These are phyloP conservation scores for Vigna reflexopilosa DNA, from an alignment of 306 rosid species.

Conservation along the genomic window DNA sequence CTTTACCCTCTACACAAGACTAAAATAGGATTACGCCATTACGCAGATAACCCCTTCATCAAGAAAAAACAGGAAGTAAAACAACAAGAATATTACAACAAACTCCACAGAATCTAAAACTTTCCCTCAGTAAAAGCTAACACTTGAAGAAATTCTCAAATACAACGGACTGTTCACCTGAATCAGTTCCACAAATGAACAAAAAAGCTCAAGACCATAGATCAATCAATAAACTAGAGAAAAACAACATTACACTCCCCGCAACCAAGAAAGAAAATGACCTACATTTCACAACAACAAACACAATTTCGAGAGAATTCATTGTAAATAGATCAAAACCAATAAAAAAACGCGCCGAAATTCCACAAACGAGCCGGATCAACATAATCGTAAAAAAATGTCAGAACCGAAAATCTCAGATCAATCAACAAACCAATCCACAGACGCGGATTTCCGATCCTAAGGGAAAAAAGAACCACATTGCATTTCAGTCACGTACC, in stretches of 20 bases:
- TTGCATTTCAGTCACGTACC: slow-evolving; percentile 33
- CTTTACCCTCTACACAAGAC: slow-evolving; percentile 2
- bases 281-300: slow-evolving; percentile 3
- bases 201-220: not conserved
- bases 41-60: slow-evolving; percentile 11
- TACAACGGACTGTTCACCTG: not conserved
- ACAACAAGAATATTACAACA: not conserved
- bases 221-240: slow-evolving; percentile 10
- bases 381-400: not conserved
- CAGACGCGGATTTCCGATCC: slow-evolving; percentile 27
- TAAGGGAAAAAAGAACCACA: not conserved
- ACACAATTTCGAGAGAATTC: slow-evolving; percentile 22
- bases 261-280: not conserved
- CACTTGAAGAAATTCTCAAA: slow-evolving; percentile 18
- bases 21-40: slow-evolving; percentile 41
- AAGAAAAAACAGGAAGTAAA: not conserved
- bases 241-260: not conserved
- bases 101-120: slow-evolving; percentile 35
- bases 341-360: slow-evolving; percentile 1
- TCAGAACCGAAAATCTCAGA: slow-evolving; percentile 20
- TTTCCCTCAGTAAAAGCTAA: slow-evolving; percentile 3
- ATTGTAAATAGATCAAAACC: not conserved
- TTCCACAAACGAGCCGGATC: slow-evolving; percentile 6
- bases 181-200: slow-evolving; percentile 31
- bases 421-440: slow-evolving; percentile 34